Evolutionary conservation across 805 yeast genomes (phyloP).

Genomic region (Starmerella davenportii): DNA sequence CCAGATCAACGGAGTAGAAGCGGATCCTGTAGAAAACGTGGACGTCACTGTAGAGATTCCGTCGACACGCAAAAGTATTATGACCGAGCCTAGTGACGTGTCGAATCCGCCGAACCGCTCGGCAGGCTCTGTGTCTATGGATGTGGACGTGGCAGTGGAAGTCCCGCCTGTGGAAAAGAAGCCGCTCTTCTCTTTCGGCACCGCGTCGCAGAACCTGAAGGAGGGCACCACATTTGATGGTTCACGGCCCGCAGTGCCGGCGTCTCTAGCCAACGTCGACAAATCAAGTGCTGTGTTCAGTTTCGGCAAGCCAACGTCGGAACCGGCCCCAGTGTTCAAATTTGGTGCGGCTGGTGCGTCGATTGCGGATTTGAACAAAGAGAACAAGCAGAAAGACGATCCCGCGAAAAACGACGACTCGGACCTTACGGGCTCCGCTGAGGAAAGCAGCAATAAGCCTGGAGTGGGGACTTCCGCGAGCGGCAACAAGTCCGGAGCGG

Average conservation of each 20-base stretch:
- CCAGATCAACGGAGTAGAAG: neutral
- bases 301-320: constrained; percentile 6
- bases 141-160: too few relatives aligned
- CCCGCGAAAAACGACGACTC: too few relatives aligned
- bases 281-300: constrained; percentile 4
- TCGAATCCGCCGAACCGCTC: neutral
- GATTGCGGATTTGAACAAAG: too few relatives aligned
- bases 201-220: neutral
- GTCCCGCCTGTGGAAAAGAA: neutral
- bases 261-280: neutral
- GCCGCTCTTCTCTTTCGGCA: neutral
- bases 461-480: too few relatives aligned
- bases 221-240: neutral
- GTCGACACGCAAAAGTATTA: neutral
- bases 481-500: too few relatives aligned
- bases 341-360: constrained; percentile 13
- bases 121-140: neutral
- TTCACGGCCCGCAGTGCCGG: neutral
- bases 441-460: too few relatives aligned
- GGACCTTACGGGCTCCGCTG: too few relatives aligned
- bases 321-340: constrained; percentile 8
- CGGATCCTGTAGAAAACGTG: neutral
- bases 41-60: neutral
- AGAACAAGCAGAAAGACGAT: too few relatives aligned
- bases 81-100: neutral